Evolutionary conservation across 768 basidiomycete species (phyloP), one percentile per base, ranked within the genome.

Genomic region (Gloeostereum incarnatum): DNA sequence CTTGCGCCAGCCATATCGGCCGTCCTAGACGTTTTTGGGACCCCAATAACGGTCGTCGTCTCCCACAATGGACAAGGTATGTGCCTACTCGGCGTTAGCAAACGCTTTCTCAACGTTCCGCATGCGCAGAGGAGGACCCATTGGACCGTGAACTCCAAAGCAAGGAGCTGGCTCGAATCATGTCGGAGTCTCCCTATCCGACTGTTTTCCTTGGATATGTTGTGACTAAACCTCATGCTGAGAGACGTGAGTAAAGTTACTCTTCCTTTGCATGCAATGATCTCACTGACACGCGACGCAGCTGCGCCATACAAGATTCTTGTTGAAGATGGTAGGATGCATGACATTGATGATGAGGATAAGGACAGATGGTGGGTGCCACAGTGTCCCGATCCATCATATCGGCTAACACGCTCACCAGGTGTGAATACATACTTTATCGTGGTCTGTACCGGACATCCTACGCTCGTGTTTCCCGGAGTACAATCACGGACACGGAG

Each of bases 351-450:
- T 51, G 57, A 69, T 39, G 68, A 80, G 4, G 85, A 89, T 55
- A 48, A 43, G 47, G 82, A 84, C 47, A 65, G 85, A 32, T 88
- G 85, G 84, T 80, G 45, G 39, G 65, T 48, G 13, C 31, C 31
- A n/a, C n/a, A n/a, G 33, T 27, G 17, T 13, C 22, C 9, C 16
- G 5, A 13, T 39, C 24, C 26, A 18, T 4, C n/a, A 38, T 33
- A 13, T 29, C 18, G 4, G 31, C 35, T 31, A 31, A 39, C 30
- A 34, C 18, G 35, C 11, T 32, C 5, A 13, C 16, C 42, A 82
- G 86, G 85, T 94, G 90, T 61, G 86, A 93, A 64, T 93, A 93
- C 51, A 88, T 94, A 35, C 60, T 88, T 18, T 93, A 88, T 54
- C 74, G 89, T 8, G 86, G 81, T 2, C 49, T 89, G 18, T 81